These are phyloP conservation scores for Hericium rajendrae DNA, from an alignment of 768 basidiomycete species.

Conservation along the genomic window DNA sequence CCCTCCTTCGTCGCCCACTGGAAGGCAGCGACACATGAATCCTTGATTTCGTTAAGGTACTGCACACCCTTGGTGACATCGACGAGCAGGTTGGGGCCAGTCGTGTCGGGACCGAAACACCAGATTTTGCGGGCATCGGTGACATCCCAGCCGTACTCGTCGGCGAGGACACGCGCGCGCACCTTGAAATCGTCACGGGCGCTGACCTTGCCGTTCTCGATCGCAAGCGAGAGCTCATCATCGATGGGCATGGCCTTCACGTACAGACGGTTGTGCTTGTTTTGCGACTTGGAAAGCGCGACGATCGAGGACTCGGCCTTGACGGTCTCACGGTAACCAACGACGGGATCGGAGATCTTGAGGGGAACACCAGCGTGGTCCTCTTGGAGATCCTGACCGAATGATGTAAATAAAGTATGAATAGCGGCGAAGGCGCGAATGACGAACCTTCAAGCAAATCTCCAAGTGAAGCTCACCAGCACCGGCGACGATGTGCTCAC, in stretches of 20 bases:
- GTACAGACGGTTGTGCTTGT: conserved; percentile 99
- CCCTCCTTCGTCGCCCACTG: conserved; percentile 99
- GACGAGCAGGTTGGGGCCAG: conserved; percentile 92
- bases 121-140: conserved; percentile 99
- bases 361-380: conserved; percentile 99
- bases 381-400: conserved; percentile 84
- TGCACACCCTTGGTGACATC: conserved; percentile 99
- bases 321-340: conserved; percentile 96
- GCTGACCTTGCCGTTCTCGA: conserved; percentile 77
- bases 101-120: conserved; percentile 99
- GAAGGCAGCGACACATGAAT: conserved; percentile 97
- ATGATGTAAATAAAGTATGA: too few relatives aligned
- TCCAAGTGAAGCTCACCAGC: conserved; percentile 99
- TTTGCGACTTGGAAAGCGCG: conserved; percentile 97
- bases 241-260: conserved; percentile 88
- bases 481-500: conserved; percentile 98
- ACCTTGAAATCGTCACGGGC: conserved; percentile 96
- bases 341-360: conserved; percentile 96
- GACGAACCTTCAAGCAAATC: conserved; percentile 88
- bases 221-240: conserved; percentile 89
- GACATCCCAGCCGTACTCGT: conserved; percentile 97
- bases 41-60: conserved; percentile 99
- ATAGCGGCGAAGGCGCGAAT: too few relatives aligned
- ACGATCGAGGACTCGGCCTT: conserved; percentile 91
- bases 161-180: conserved; percentile 91